Base-by-base conservation (phyloP, 495 filamentous ascomycete genomes). In the Hapsidospora chrysogenum region DNA sequence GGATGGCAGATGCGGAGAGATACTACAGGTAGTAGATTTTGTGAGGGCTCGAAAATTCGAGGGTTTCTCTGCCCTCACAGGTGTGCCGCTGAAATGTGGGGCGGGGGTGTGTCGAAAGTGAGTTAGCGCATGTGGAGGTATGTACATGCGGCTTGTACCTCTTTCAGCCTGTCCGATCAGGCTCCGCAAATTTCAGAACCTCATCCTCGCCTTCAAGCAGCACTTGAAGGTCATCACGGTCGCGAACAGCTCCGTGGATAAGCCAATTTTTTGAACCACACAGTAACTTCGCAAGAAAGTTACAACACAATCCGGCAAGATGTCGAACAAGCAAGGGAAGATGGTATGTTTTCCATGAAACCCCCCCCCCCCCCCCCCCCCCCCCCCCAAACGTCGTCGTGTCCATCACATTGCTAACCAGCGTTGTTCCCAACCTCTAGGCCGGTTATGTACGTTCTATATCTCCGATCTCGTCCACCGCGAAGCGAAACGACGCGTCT, bases 261-360 rank as follows among this genome's bases (percentile, higher is more conserved):
- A n/a, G n/a, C 31, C 41, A 68, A 65, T 68, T 66, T 77, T 78
- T 75, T 58, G 52, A 60, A 58, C 46, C 38, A 22, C 25, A 9
- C 11, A 49, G 34, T n/a, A n/a, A n/a, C n/a, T n/a, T n/a, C n/a
- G n/a, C n/a, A n/a, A n/a, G n/a, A n/a, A n/a, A n/a, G n/a, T n/a
- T n/a, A n/a, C n/a, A n/a, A n/a, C n/a, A n/a, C 68, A 66, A 64
- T 58, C 49, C 54, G 52, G 47, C 45, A 61, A 51, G 56, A 78
- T 58, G 61, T 75, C 78, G 45, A 94, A 94, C 70, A 92, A 92
- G 56, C 83, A 93, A 53, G 89, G 89, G 57, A 95, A 95, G 70
- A 96, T 97, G 89, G 89, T 96, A 66, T 76, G 85, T 72, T 58
- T 38, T 1, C 38, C 32, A n/a, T n/a, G n/a, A n/a, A n/a, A n/a